phyloP scores from a whole-genome alignment of 768 basidiomycete genomes.

The Tulasnella sp. region DNA sequence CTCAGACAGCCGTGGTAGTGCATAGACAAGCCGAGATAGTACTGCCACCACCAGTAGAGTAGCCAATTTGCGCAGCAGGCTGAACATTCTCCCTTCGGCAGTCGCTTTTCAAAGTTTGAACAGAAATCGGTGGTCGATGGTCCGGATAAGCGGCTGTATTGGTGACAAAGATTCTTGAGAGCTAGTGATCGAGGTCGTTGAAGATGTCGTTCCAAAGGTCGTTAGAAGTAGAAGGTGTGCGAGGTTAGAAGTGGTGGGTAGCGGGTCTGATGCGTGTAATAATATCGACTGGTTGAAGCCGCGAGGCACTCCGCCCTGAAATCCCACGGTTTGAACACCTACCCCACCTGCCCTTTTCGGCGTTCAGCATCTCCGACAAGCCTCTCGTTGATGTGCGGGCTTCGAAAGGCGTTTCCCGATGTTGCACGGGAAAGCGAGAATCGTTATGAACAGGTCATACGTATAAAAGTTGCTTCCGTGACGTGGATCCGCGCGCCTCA shows the following conservation, averaged over 20 bases:
- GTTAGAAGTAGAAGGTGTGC: background rate
- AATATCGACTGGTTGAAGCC: background rate
- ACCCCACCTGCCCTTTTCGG: background rate
- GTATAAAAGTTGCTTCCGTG: background rate
- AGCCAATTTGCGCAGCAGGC: background rate
- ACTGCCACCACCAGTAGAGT: background rate
- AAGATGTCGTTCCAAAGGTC: background rate
- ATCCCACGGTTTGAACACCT: background rate
- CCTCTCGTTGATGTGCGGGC: background rate
- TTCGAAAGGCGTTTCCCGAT: background rate
- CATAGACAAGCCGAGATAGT: background rate
- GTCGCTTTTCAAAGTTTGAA: background rate
- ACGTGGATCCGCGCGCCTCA: background rate
- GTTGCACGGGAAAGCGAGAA: too few species aligned
- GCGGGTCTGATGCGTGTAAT: background rate
- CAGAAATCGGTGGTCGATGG: background rate
- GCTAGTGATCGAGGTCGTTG: background rate
- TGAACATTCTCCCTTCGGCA: background rate
- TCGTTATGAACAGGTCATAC: background rate
- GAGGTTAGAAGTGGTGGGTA: background rate
- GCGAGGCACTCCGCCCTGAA: background rate
- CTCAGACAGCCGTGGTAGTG: background rate
- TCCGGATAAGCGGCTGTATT: background rate
- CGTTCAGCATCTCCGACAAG: background rate
- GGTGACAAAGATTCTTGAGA: background rate